These are phyloP conservation scores for Beauveria varroae DNA, from an alignment of 2,329 filamentous ascomycete genomes.

Conservation along the genomic window DNA sequence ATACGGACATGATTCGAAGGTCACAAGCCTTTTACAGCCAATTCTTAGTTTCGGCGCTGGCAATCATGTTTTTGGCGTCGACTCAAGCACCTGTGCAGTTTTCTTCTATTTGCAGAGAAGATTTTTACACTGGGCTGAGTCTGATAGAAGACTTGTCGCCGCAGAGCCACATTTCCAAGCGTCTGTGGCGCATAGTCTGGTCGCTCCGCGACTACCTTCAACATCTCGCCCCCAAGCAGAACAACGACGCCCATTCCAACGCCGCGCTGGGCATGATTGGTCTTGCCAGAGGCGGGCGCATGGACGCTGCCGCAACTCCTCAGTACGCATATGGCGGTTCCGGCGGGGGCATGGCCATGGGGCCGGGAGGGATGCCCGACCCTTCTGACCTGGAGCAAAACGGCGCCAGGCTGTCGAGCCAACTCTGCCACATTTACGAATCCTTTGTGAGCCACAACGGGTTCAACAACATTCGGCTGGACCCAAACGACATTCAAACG, in stretches of 20 bases:
- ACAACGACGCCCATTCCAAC: conserved; percentile 42
- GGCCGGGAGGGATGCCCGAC: background rate
- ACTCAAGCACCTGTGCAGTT: conserved; percentile 69
- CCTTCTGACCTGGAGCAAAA: background rate
- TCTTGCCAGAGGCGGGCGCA: conserved; percentile 31
- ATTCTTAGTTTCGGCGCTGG: conserved; percentile 67
- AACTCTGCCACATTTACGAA: conserved; percentile 1
- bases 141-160: conserved; percentile 65
- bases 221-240: conserved; percentile 50
- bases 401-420: background rate
- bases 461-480: background rate
- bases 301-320: background rate
- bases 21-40: conserved; percentile 76
- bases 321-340: background rate
- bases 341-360: background rate
- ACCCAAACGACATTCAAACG: background rate
- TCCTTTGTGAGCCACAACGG: background rate
- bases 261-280: conserved; percentile 50
- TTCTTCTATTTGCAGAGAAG: conserved; percentile 58
- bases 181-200: conserved; percentile 65
- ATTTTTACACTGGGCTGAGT: conserved; percentile 73
- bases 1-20: conserved; percentile 61
- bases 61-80: conserved; percentile 68
- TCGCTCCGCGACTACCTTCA: conserved; percentile 66
- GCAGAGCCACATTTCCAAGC: conserved; percentile 63